Evolutionary conservation across 805 yeast species (phyloP), one percentile per base, ranked within the genome.

Genomic region (Wickerhamiella brachini): DNA sequence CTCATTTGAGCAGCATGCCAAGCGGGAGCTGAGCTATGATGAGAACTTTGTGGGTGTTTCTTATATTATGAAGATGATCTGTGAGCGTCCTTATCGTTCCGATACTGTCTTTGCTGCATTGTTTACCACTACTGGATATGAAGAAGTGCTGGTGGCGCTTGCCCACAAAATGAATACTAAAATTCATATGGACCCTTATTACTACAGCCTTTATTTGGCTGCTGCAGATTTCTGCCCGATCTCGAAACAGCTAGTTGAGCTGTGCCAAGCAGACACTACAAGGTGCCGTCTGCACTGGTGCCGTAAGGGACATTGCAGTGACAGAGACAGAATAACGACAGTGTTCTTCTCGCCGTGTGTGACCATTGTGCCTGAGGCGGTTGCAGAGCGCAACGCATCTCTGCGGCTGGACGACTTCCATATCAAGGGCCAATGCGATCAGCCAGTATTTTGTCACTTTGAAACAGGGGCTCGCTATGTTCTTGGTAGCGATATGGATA

Each of bases 51-150:
- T 61, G 3, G 81, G 81, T 0, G 62, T 76, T 1, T 53, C 60
- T 6, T 52, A 64, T 0, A 62, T 71, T 4, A 57, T 68, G 0
- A 58, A 60, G 6, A 52, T 71, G 13, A 49, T 79, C n/a, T 18
- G 24, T 8, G 58, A 59, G 29, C 8, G 41, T 5, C 44, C 57
- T 21, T 79, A 78, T 56, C 79, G 81, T 0, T 9, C 61, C 13
- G 69, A 70, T 20, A 60, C 77, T 5, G 62, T 60, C 1, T 72
- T 76, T 52, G 65, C 59, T 47, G 71, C 77, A 47, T 57, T 60
- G 3, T 77, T 75, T 49, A 58, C 62, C 22, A 64, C 65, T 0
- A 59, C 71, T 2, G 83, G 83, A 2, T 77, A 76, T 54, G 85
- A 79, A 56, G 77, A 76, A 49, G 73, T 70, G 0, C 74, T 80